Evolutionary conservation across 805 yeast genomes (phyloP), one percentile per base, ranked within the genome.

Genomic region (Debaryomyces hansenii): DNA sequence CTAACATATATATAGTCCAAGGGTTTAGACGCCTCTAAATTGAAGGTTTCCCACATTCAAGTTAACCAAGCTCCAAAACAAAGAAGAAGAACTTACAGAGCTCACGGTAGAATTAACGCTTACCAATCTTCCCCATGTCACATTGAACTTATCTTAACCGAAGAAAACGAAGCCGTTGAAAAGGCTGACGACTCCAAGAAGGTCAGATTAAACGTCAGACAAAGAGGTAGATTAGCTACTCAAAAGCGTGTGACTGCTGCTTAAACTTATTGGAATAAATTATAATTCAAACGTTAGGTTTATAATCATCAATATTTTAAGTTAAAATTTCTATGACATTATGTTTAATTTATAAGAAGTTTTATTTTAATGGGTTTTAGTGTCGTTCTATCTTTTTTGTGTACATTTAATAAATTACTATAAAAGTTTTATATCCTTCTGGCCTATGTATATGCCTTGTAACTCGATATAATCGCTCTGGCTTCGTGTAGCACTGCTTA

Each of bases 61-160:
- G 99, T 92, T 72, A 94, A 94, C 96, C 96, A 90, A 78, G 99
- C 99, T 70, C 99, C 99, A 81, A 90, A 90, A 82, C 96, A 90
- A 83, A 94, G 98, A 85, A 92, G 99, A 84, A 90, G 99, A 83
- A 94, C 99, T 72, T 94, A 82, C 96, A 91, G 99, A 87, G 99
- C 99, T 69, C 98, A 92, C 87, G 99, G 99, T 88, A 94, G 99
- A 87, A 89, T 90, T 76, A 94, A 92, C 82, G 96, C 97, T 69
- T 94, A 90, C 94, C 95, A 90, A 83, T 89, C 98, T 54, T 82
- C 91, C 68, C 99, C 99, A 75, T 91, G 95, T 70, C 99, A 94
- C 88, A 92, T 94, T 75, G 99, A 94, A 84, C 82, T 94, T 72
- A 85, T 90, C 72, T 82, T 94, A 67, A 87, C 97, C 70, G 99